Evolutionary conservation across 2,329 filamentous ascomycete species (phyloP), one percentile per base, ranked within the genome.

Genomic region (Nothophaeocryptopus gaeumannii): DNA sequence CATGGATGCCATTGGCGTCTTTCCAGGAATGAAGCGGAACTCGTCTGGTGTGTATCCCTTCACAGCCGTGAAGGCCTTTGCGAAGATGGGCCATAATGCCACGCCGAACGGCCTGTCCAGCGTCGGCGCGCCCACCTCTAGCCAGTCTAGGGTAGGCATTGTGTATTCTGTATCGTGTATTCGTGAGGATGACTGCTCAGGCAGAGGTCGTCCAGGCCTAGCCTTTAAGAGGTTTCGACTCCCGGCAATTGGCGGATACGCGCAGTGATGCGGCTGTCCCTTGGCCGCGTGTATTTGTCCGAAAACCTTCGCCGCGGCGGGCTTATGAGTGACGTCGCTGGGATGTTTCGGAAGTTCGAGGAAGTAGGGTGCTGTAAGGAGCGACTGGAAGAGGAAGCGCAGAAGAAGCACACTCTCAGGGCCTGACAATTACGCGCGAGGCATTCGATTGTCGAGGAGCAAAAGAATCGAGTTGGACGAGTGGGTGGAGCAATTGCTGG

Each of bases 71-170:
- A 86, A 97, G 63, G 79, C 84, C 77, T 90, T 89, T 75, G 86
- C 87, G 81, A 97, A 97, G 73, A 95, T 83, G 63, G 92, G 89
- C 93, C 93, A 97, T 72, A 96, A 75, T 58, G 88, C 79, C 61
- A 97, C 77, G 70, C 92, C 93, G 66, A 97, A 97, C 31, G 92
- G 92, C 58, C 88, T 84, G 70, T 96, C 91, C 72, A 97, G 79
- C 55, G 89, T 89, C 49, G 92, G 92, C 60, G 83, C 69, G 68
- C 75, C 75, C 61, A 68, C 61, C 54, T 75, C 63, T 52, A 78
- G 70, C 73, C 72, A 88, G 79, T 68, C 74, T 56, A 69, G 73
- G 58, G 64, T 73, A 52, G 72, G 73, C 76, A 80, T 80, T 65
- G 45, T 46, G 45, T 26, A 26, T 26, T 7, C 4, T 26, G 20